A percentile compares a stretch with the other conserved stretches of the same genome.
phyloP scores from a whole-genome alignment of 2,329 filamentous ascomycete species.

The Talaromyces sp. region DNA sequence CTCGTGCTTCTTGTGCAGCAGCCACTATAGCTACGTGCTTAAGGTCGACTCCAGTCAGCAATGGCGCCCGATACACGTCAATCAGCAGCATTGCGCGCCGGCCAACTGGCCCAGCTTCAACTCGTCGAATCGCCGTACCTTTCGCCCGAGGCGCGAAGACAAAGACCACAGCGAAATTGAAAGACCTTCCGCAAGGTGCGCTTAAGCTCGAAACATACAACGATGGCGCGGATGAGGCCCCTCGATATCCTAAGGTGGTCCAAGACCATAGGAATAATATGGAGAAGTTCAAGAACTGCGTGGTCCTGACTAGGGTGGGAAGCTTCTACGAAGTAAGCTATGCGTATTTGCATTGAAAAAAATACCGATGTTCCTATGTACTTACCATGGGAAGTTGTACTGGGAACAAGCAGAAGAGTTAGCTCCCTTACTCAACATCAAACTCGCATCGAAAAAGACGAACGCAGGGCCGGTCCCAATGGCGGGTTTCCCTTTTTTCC shows the following conservation, averaged over 20 bases:
- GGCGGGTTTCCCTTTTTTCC: constrained; percentile 92
- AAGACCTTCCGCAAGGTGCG: constrained; percentile 56
- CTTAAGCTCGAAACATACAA: constrained; percentile 46
- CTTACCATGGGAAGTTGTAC: constrained; percentile 60
- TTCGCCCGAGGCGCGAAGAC: constrained; percentile 35
- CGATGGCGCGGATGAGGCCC: constrained; percentile 46
- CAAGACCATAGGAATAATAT: constrained; percentile 86
- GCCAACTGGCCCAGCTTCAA: constrained; percentile 15
- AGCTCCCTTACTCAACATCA: constrained; percentile 80
- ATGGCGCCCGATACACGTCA: background rate
- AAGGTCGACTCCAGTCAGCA: background rate
- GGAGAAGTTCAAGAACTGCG: constrained; percentile 83
- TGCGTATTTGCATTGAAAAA: background rate
- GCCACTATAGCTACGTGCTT: constrained; percentile 18
- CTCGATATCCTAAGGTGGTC: constrained; percentile 79
- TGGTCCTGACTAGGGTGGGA: constrained; percentile 86
- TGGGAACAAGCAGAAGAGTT: constrained; percentile 92
- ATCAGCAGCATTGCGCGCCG: constrained; percentile 16
- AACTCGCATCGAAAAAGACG: constrained; percentile 78
- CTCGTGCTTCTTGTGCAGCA: constrained; percentile 11
- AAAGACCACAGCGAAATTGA: constrained; percentile 37
- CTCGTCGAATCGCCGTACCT: constrained; percentile 17
- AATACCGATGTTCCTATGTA: background rate
- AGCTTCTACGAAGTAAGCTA: constrained; percentile 77
- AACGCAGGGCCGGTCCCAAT: constrained; percentile 76